phyloP scores from a whole-genome alignment of 2,329 filamentous ascomycete genomes.

The Endoconidiophora polonica region DNA sequence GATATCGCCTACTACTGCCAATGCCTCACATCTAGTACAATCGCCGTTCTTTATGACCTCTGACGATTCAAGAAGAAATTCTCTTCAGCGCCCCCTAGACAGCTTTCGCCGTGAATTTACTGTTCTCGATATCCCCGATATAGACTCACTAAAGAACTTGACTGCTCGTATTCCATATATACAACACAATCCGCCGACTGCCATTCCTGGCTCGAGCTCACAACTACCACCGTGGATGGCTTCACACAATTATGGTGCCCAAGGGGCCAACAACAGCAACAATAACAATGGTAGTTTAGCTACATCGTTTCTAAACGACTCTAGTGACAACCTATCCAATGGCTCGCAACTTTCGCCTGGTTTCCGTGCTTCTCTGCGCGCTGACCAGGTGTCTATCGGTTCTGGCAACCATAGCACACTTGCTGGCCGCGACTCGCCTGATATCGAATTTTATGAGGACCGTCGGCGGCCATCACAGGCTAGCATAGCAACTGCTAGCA shows the following conservation, averaged over 20 bases:
- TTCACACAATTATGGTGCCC: constrained; percentile 17
- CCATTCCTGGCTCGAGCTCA: constrained; percentile 33
- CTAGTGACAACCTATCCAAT: constrained; percentile 49
- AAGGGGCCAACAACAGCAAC: constrained; percentile 18
- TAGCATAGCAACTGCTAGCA: constrained; percentile 73
- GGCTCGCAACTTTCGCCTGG: constrained; percentile 53
- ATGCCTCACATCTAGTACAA: constrained; percentile 27
- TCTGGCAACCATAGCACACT: constrained; percentile 17
- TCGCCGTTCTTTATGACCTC: constrained; percentile 18
- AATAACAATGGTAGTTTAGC: constrained; percentile 24
- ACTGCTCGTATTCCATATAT: constrained; percentile 35
- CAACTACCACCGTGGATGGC: constrained; percentile 44
- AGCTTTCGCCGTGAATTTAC: constrained; percentile 59
- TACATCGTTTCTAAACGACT: constrained; percentile 56
- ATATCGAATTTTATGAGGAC: constrained; percentile 37
- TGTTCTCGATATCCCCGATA: constrained; percentile 37
- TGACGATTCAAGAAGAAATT: constrained; percentile 32
- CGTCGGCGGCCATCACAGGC: constrained; percentile 68
- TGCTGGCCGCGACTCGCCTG: constrained; percentile 38
- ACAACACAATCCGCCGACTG: constrained; percentile 40
- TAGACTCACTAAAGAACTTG: neutral
- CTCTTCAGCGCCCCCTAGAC: constrained; percentile 40
- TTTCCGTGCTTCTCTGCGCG: constrained; percentile 28
- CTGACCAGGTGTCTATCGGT: constrained; percentile 11
- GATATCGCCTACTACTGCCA: constrained; percentile 33